phyloP scores from a whole-genome alignment of 495 filamentous ascomycete species.

The Echria macrotheca region DNA sequence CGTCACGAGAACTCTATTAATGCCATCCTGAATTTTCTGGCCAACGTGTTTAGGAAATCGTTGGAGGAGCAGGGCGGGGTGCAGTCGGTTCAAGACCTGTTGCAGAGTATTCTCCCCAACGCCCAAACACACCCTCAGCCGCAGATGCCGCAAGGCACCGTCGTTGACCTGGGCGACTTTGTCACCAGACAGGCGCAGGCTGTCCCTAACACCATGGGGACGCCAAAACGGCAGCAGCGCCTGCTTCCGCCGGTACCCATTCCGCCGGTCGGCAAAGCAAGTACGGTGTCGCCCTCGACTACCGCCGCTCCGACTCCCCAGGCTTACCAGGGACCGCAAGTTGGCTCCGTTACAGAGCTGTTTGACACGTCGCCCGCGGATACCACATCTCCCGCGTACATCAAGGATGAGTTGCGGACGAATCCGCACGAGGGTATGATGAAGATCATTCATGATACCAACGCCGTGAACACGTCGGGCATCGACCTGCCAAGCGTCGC shows the following conservation, averaged over 20 bases:
- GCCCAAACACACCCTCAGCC: constrained; percentile 31
- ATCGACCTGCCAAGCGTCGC: constrained; percentile 74
- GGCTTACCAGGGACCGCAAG: constrained; percentile 26
- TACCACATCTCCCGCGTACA: constrained; percentile 33
- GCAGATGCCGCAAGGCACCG: constrained; percentile 56
- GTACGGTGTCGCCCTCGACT: constrained; percentile 24
- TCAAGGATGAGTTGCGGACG: constrained; percentile 42
- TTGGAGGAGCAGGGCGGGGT: constrained; percentile 54
- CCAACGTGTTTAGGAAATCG: constrained; percentile 84
- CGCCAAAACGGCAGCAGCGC: constrained; percentile 42
- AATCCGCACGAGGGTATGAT: constrained; percentile 71
- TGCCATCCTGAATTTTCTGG: constrained; percentile 92
- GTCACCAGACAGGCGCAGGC: constrained; percentile 37
- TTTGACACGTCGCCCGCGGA: constrained; percentile 39
- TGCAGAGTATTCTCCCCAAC: constrained; percentile 61
- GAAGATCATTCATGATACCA: constrained; percentile 77
- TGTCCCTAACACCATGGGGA: constrained; percentile 33
- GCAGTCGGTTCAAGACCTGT: constrained; percentile 65
- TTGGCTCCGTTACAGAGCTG: constrained; percentile 45
- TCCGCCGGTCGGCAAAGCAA: constrained; percentile 24
- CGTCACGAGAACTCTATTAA: constrained; percentile 98
- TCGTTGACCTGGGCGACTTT: constrained; percentile 71
- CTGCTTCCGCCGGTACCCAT: constrained; percentile 41
- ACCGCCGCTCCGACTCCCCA: constrained; percentile 21
- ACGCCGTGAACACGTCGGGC: constrained; percentile 49